Evolutionary conservation across 805 yeast species (phyloP).

Genomic region (Candida endomychidarum): DNA sequence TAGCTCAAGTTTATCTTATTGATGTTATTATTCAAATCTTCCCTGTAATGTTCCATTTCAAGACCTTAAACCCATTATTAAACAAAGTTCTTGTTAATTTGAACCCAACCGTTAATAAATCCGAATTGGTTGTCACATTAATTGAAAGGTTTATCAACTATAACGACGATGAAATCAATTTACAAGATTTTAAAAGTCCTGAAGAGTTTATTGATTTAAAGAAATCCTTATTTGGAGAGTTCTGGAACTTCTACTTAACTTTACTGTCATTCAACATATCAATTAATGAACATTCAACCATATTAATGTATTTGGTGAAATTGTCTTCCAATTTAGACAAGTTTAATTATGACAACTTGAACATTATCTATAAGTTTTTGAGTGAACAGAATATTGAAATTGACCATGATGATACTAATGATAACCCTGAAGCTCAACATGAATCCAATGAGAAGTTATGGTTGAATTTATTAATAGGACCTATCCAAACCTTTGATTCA

Average conservation of each 20-base stretch:
- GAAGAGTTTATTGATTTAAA: constrained; percentile 8
- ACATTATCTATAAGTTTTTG: constrained; percentile 60
- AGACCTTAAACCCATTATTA: constrained; percentile 66
- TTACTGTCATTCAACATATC: constrained; percentile 59
- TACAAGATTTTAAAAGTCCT: constrained; percentile 1
- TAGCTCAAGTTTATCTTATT: constrained; percentile 88
- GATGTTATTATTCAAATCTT: constrained; percentile 93
- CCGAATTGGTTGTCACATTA: constrained; percentile 65
- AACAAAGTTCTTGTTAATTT: constrained; percentile 59
- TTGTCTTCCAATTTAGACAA: constrained; percentile 70
- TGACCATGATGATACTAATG: constrained; percentile 8
- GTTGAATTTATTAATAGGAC: constrained; percentile 47
- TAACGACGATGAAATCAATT: constrained; percentile 19
- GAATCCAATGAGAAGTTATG: constrained; percentile 33
- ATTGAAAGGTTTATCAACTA: constrained; percentile 68
- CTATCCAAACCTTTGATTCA: constrained; percentile 44
- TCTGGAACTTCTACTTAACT: constrained; percentile 63
- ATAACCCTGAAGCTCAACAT: neutral
- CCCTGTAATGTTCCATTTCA: constrained; percentile 87
- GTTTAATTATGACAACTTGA: constrained; percentile 56
- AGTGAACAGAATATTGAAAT: constrained; percentile 13
- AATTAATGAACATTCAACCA: constrained; percentile 59
- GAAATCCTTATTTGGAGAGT: constrained; percentile 50
- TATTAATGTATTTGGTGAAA: constrained; percentile 65
- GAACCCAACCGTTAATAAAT: constrained; percentile 67